A percentile compares a stretch with the other conserved stretches of the same genome.
phyloP scores from a whole-genome alignment of 148 eudicot genomes.

The Cornus kousa region DNA sequence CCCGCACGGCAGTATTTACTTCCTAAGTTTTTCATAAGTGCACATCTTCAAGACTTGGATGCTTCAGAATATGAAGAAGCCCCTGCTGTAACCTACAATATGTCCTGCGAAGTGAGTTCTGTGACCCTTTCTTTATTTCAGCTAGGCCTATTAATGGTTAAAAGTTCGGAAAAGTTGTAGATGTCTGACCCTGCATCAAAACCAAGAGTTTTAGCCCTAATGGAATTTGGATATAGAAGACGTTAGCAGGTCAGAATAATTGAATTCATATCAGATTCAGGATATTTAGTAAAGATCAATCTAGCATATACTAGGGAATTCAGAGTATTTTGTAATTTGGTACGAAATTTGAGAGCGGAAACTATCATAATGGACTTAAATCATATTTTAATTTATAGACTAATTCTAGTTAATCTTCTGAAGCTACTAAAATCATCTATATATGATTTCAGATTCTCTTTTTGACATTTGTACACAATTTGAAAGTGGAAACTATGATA shows the following conservation, averaged over 20 bases:
- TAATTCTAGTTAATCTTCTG: too few relatives aligned
- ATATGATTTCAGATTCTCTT: neutral
- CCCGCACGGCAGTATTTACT: constrained; percentile 89
- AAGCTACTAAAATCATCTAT: too few relatives aligned
- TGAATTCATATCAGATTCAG: neutral
- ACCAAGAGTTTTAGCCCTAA: neutral
- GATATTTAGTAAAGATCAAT: neutral
- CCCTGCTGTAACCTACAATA: constrained; percentile 60
- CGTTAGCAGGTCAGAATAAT: neutral
- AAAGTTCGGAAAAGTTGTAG: neutral
- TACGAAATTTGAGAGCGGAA: too few relatives aligned
- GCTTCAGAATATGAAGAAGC: constrained; percentile 96
- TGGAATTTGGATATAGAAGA: neutral
- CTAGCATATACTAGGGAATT: neutral
- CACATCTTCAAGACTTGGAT: constrained; percentile 94
- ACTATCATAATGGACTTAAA: too few relatives aligned
- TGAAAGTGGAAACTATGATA: neutral
- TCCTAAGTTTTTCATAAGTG: constrained; percentile 79
- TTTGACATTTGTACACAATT: neutral
- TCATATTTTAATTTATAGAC: too few relatives aligned
- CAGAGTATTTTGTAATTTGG: too few relatives aligned
- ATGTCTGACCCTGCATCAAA: neutral
- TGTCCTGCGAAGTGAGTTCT: constrained; percentile 65
- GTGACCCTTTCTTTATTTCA: neutral
- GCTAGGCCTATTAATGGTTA: neutral